phyloP scores from a whole-genome alignment of 768 basidiomycete genomes.

The Tephrocybe sp. region DNA sequence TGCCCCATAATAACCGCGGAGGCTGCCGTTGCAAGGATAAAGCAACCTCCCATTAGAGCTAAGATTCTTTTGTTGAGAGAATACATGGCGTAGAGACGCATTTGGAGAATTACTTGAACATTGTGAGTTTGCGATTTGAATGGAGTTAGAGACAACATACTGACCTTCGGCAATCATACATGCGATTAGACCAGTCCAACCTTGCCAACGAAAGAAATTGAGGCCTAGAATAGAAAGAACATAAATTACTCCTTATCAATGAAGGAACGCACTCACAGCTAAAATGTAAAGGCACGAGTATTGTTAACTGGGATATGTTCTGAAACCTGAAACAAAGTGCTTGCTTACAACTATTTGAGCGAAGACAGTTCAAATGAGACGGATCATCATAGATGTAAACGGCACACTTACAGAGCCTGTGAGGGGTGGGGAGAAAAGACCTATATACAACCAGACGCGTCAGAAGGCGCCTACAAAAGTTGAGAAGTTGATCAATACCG shows the following conservation, averaged over 20 bases:
- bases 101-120: constrained; percentile 53
- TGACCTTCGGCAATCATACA: constrained; percentile 57
- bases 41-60: constrained; percentile 41
- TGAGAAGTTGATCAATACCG: constrained; percentile 28
- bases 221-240: constrained; percentile 32
- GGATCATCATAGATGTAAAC: too few relatives aligned
- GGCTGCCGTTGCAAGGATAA: constrained; percentile 35
- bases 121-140: background rate
- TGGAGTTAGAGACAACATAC: constrained; percentile 14
- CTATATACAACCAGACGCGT: constrained; percentile 20
- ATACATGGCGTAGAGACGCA: constrained; percentile 64
- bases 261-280: constrained; percentile 25
- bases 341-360: constrained; percentile 19
- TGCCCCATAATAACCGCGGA: constrained; percentile 51
- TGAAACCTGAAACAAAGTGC: background rate
- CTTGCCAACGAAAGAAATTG: constrained; percentile 58
- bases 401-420: constrained; percentile 41
- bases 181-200: constrained; percentile 55
- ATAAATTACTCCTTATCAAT: too few relatives aligned
- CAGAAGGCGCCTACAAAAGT: background rate
- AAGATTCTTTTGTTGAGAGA: constrained; percentile 52
- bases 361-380: constrained; percentile 1
- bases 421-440: constrained; percentile 40
- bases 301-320: too few relatives aligned
- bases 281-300: too few relatives aligned